Base-by-base conservation (phyloP, 2,329 filamentous ascomycete genomes). In the Aspergillus ruber region DNA sequence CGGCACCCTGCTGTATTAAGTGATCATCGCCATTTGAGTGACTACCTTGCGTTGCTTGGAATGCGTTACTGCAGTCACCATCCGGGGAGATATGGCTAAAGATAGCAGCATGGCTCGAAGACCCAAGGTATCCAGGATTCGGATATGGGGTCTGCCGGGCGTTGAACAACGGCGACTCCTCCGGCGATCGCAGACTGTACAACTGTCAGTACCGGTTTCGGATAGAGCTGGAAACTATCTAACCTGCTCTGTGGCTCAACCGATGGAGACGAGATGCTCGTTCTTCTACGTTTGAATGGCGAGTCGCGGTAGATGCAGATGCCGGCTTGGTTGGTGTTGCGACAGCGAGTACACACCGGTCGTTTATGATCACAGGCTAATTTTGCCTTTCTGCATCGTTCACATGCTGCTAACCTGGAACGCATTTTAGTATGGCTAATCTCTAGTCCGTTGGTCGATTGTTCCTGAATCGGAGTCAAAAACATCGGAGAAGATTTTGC, bases 341-440 rank as follows among this genome's bases (percentile, higher is more conserved):
- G 38, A 7, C 46, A 44, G 4, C 46, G 46, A 7, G 29, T 39
- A 27, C 46, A 47, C 2, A 43, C 46, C 9, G 46, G 46, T 21
- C 32, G 46, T 17, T 43, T 38, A 12, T 47, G 41, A 12, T 47
- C 46, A 12, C 41, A 47, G 9, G 46, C 41, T 6, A 44, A 35
- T 23, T 47, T 47, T 5, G 46, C n/a, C 23, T 43, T 47, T 10
- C 46, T 38, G 41, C 46, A 47, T 15, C 41, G 27, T 9, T 47
- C 46, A 21, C 41, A 44, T 25, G 41, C 46, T 17, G 46, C 46
- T 18, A 36, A 23, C 13, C 6, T 15, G 17, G 29, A 33, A 39
- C 10, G 4, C 29, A 15, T 27, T 20, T 27, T 10, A 10, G 25
- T 21, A 12, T 12, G 10, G 20, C n/a, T 17, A 6, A 10, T 90